Percentiles rank a stretch among this genome's conserved stretches.
These are phyloP conservation scores for Bertia moriformis DNA, from an alignment of 2,329 filamentous ascomycete species.

Conservation along the genomic window DNA sequence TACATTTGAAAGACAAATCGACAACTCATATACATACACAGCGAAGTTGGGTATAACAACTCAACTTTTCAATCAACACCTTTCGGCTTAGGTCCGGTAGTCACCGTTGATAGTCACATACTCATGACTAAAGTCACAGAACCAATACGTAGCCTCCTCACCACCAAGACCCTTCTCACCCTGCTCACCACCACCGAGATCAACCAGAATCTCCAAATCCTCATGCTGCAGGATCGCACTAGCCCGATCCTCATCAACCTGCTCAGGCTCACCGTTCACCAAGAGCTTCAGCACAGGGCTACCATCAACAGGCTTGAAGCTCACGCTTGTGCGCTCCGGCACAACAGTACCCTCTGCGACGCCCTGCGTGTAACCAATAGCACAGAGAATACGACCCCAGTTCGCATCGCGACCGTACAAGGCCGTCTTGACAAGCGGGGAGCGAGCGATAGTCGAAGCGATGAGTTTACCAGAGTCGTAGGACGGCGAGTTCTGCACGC, in stretches of 20 bases:
- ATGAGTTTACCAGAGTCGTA: conserved; percentile 63
- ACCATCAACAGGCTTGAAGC: conserved; percentile 67
- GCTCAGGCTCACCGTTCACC: conserved; percentile 66
- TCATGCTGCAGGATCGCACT: conserved; percentile 65
- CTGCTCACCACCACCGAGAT: conserved; percentile 52
- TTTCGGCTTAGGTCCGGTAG: conserved; percentile 38
- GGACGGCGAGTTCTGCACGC: conserved; percentile 58
- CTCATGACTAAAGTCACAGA: conserved; percentile 76
- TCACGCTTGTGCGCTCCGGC: conserved; percentile 61
- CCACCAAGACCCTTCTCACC: conserved; percentile 8
- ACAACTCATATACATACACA: too few species aligned
- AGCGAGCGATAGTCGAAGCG: conserved; percentile 76
- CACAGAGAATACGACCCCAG: conserved; percentile 94
- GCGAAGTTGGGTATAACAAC: too few species aligned
- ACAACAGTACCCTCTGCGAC: conserved; percentile 46
- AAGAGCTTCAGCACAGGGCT: conserved; percentile 62
- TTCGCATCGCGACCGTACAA: conserved; percentile 95
- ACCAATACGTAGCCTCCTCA: conserved; percentile 58
- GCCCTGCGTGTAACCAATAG: conserved; percentile 66
- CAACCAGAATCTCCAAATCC: conserved; percentile 66
- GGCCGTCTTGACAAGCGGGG: conserved; percentile 90
- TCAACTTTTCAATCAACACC: too few species aligned
- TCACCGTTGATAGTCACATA: conserved; percentile 59
- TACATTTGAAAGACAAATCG: too few species aligned
- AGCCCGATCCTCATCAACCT: conserved; percentile 62